Conservation (phyloP, 2,329 filamentous ascomycete genomes). For the Aspergillus terreus region DNA sequence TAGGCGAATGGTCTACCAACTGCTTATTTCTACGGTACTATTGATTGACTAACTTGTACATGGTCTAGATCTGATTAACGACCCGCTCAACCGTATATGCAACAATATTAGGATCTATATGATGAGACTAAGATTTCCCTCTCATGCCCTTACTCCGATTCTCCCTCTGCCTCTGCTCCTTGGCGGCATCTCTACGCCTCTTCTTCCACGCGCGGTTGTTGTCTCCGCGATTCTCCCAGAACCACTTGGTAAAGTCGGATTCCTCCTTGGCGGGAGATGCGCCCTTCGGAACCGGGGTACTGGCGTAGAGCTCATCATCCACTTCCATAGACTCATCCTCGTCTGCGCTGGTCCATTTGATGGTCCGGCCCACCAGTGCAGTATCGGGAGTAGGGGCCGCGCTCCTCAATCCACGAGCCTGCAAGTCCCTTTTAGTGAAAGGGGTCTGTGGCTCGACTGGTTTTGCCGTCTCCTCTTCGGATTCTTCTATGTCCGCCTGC, state of each 20-base stretch:
- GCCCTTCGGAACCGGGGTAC: constrained; percentile 23
- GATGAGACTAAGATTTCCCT: constrained; percentile 17
- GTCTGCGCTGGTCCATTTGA: constrained; percentile 23
- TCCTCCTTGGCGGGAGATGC: constrained; percentile 33
- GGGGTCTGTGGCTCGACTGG: constrained; percentile 67
- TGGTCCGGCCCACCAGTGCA: constrained; percentile 59
- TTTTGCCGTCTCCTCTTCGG: constrained; percentile 46
- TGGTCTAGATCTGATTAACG: neutral
- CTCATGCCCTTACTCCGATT: constrained; percentile 52
- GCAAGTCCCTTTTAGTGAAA: constrained; percentile 73
- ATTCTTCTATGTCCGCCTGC: constrained; percentile 46
- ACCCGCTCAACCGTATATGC: neutral
- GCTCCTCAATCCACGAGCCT: constrained; percentile 65
- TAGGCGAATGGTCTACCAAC: no score
- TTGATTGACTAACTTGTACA: neutral
- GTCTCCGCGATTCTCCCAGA: constrained; percentile 52
- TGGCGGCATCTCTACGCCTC: constrained; percentile 56
- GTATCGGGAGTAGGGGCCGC: constrained; percentile 95
- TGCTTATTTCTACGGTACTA: neutral
- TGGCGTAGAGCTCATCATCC: constrained; percentile 22
- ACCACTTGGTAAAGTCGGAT: constrained; percentile 60
- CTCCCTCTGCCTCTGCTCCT: constrained; percentile 57
- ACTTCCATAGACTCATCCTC: constrained; percentile 18
- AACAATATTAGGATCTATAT: constrained; percentile 14
- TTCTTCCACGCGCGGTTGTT: constrained; percentile 52